These are phyloP conservation scores for Globisporangium alternatum DNA, from an alignment of 352 stramenopile species.

Conservation along the genomic window DNA sequence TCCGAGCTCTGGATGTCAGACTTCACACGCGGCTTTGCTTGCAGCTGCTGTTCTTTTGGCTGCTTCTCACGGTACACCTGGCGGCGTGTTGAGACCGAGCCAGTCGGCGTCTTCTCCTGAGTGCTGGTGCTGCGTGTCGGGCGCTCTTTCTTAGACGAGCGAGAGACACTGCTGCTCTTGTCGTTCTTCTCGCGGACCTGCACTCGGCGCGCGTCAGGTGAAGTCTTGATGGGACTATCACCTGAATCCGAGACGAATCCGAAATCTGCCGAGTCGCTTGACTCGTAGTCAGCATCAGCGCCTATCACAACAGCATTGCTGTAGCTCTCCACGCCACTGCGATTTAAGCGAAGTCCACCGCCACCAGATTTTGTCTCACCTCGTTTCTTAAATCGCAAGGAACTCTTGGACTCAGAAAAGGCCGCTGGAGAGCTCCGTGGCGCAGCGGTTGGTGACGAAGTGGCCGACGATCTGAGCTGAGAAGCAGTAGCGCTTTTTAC, in stretches of 20 bases:
- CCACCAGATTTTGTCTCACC: background rate
- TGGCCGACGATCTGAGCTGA: background rate
- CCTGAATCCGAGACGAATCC: slow-evolving; percentile 12
- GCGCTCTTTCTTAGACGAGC: slow-evolving; percentile 21
- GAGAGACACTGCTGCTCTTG: slow-evolving; percentile 17
- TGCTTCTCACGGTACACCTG: slow-evolving; percentile 70
- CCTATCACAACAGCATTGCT: background rate
- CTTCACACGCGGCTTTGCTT: background rate
- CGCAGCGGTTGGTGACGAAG: background rate
- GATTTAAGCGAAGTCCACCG: background rate
- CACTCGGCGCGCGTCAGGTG: slow-evolving; percentile 12
- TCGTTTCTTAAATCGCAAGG: slow-evolving; percentile 5
- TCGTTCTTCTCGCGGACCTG: slow-evolving; percentile 22
- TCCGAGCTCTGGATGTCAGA: slow-evolving; percentile 8
- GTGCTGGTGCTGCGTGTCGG: background rate
- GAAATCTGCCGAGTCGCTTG: slow-evolving; percentile 16
- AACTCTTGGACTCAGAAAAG: slow-evolving; percentile 1
- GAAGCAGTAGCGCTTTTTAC: background rate
- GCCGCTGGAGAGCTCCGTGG: slow-evolving; percentile 7
- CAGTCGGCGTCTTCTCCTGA: slow-evolving; percentile 14
- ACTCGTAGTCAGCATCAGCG: slow-evolving; percentile 17
- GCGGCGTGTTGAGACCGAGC: slow-evolving; percentile 26
- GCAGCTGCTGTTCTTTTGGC: slow-evolving; percentile 16
- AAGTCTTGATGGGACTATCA: slow-evolving; percentile 17
- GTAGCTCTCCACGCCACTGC: background rate